Evolutionary conservation across 768 basidiomycete species (phyloP), one percentile per base, ranked within the genome.

Genomic region (Tulasnella sp.): DNA sequence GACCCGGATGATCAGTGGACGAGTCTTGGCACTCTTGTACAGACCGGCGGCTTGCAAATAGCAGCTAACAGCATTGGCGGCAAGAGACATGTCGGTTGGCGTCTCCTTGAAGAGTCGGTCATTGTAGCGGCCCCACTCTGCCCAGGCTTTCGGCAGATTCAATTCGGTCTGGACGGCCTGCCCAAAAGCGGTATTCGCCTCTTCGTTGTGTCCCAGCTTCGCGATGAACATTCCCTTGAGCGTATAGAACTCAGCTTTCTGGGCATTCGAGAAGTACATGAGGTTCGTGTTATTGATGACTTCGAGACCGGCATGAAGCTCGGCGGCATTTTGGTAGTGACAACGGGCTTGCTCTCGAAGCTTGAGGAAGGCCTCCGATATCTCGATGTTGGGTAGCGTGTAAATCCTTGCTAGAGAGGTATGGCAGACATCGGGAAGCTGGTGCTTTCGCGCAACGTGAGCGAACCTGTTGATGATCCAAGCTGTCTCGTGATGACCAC

Each of bases 391-490:
- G 31, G 98, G 98, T 28, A 99, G 89, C 0, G 96, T 97, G 86
- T 99, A 99, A 82, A 99, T 99, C 87, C 96, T 98, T 86, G 94
- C 96, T 84, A 99, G 89, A 1, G 94, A 94, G 7, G 90, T 94
- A 87, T 95, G 96, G 88, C 98, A 99, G 58, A 98, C 98, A 74
- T 99, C 98, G 72, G 97, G 89, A 9, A 99, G 90, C 81, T 97
- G 94, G 84, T 99, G 98, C 86, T 99, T 97, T 80, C 98, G 90
- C 31, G 98, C 98, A 78, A 98, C 96, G 86, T 99, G 97, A 12
- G 98, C 98, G 84, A 99, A 99, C 22, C 98, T 93, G 85, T 99
- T 99, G 88, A 99, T 98, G 84, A 98, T 99, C 98, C 98, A 99
- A 9, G 98, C 98, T 0, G 96, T 99, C 88, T 99, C 98, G 84